Conservation (phyloP, 768 basidiomycete genomes). For the Rubroboletus satanas region DNA sequence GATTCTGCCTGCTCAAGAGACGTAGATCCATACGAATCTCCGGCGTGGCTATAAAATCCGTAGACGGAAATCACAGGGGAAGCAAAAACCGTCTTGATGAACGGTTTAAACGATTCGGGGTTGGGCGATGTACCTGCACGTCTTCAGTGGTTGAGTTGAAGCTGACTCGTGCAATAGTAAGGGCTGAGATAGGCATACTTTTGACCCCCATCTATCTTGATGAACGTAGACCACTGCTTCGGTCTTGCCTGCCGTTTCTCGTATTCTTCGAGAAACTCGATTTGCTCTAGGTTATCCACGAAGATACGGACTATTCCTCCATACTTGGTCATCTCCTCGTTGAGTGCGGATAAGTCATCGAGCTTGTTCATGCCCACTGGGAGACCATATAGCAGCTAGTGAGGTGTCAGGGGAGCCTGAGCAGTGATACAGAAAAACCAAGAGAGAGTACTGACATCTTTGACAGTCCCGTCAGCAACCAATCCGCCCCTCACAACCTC, state of each 20-base stretch:
- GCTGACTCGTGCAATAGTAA: neutral
- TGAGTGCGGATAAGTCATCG: constrained; percentile 58
- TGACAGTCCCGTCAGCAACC: constrained; percentile 66
- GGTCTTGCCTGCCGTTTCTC: constrained; percentile 40
- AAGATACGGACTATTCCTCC: constrained; percentile 66
- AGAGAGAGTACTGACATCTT: constrained; percentile 55
- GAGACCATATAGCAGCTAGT: constrained; percentile 78
- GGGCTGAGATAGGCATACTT: constrained; percentile 46
- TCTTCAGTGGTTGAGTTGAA: constrained; percentile 36
- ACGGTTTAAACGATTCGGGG: constrained; percentile 50
- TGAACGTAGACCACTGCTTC: constrained; percentile 68
- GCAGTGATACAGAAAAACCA: neutral
- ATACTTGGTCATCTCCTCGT: constrained; percentile 48
- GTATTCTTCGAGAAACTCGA: constrained; percentile 59
- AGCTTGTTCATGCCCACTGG: constrained; percentile 71
- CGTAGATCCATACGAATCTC: constrained; percentile 73
- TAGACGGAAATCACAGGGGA: constrained; percentile 61
- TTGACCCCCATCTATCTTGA: constrained; percentile 76
- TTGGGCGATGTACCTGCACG: constrained; percentile 65
- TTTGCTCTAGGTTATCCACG: constrained; percentile 73
- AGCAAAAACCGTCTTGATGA: constrained; percentile 50
- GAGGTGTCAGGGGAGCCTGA: neutral
- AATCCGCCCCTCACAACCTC: constrained; percentile 63
- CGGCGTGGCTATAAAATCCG: constrained; percentile 82
- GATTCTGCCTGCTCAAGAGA: constrained; percentile 59